Base-by-base conservation (phyloP, 805 yeast species). In the Cyberlindnera samutprakarnensis region DNA sequence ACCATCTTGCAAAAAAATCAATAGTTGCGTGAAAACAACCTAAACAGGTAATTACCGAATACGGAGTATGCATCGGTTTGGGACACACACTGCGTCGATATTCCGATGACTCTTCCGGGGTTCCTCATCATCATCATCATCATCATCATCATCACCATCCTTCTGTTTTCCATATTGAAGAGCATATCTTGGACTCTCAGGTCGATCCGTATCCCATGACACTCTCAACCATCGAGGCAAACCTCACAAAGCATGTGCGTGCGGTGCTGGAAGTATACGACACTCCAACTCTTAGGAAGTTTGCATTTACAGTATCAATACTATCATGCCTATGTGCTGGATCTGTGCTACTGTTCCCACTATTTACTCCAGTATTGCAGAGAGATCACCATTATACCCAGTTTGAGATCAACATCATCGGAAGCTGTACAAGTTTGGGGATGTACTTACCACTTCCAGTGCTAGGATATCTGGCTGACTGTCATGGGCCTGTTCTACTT, bases 371-470 rank as follows among this genome's bases (percentile, higher is more conserved):
- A 14, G 71, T 78, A 12, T 72, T 92, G 52, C 76, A 75, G 36
- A 51, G 59, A 10, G 53, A 61, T n/a, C 59, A 81, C 29, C 69
- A 73, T 3, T 77, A 81, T 47, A 56, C 77, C 1, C 85, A 85
- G 42, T 62, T 83, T 32, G 68, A 75, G 46, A 65, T 75, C 53
- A 92, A 90, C 57, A 56, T 75, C 35, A 75, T 90, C 10, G 81
- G 94, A 5, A 78, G 86, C 18, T 63, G 71, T 16, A 76, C 84
- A 23, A 78, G 82, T 18, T 53, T 82, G 37, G 96, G 96, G 3
- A 75, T 84, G 74, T 92, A 90, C 53, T 54, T 86, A 32, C 77
- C 90, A 8, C 72, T 90, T 6, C 96, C 97, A 1, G 49, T 79
- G 0, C 56, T 87, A 26, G 96, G 96, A 1, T 73, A 81, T 41